These are phyloP conservation scores for Tetradesmus obliquus DNA, from an alignment of 139 green algal genomes.

Conservation along the genomic window DNA sequence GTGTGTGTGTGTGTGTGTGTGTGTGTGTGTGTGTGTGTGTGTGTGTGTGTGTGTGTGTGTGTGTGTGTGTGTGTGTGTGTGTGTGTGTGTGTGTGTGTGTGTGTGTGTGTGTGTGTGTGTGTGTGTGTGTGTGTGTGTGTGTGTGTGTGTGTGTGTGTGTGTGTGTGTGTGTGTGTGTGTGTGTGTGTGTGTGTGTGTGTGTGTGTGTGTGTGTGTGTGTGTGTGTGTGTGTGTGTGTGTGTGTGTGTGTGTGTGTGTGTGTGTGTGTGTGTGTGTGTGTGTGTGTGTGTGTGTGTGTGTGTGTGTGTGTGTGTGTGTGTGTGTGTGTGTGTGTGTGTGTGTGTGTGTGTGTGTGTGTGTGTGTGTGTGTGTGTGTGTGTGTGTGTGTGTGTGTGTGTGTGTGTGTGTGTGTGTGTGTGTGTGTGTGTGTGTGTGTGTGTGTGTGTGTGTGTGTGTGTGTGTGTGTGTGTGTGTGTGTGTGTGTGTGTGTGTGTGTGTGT, in stretches of 20 bases:
- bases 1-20: constrained; percentile 36
- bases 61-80: constrained; percentile 34
- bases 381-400: constrained; percentile 30
- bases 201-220: constrained; percentile 30
- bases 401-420: constrained; percentile 32
- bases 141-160: constrained; percentile 52
- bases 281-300: constrained; percentile 36
- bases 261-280: constrained; percentile 34
- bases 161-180: constrained; percentile 32
- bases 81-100: constrained; percentile 34
- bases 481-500: constrained; percentile 36
- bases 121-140: constrained; percentile 36
- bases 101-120: constrained; percentile 36
- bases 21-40: constrained; percentile 30
- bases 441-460: constrained; percentile 34
- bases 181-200: constrained; percentile 36
- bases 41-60: constrained; percentile 32
- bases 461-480: constrained; percentile 36
- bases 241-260: constrained; percentile 34
- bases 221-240: constrained; percentile 32
- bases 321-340: constrained; percentile 52
- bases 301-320: constrained; percentile 36
- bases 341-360: constrained; percentile 32
- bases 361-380: constrained; percentile 36
- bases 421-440: constrained; percentile 34